These are phyloP conservation scores for Aspergillus pseudoviridinutans DNA, from an alignment of 2,329 filamentous ascomycete genomes.

Conservation along the genomic window DNA sequence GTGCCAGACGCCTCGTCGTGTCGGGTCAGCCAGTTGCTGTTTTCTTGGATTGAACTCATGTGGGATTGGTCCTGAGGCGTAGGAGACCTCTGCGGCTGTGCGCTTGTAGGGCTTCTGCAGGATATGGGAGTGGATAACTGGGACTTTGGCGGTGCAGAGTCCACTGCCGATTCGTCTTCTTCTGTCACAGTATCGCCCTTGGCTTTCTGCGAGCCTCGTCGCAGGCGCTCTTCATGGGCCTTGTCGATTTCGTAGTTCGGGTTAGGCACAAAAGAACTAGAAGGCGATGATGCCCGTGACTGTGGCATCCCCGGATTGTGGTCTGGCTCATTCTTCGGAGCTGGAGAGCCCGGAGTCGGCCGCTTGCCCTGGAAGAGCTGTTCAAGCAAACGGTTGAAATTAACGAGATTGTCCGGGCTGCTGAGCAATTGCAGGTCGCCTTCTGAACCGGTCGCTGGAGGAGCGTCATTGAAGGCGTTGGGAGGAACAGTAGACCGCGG, in stretches of 20 bases:
- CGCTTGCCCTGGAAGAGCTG: slow-evolving; percentile 3
- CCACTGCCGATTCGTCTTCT: slow-evolving; percentile 3
- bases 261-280: slow-evolving; percentile 22
- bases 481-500: slow-evolving; percentile 6
- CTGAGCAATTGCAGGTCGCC: slow-evolving; percentile 12
- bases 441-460: slow-evolving; percentile 1
- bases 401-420: slow-evolving; percentile 8
- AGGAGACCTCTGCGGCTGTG: slow-evolving; percentile 1
- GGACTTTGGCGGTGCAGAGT: slow-evolving; percentile 1
- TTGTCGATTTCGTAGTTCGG: slow-evolving; percentile 30
- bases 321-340: slow-evolving; percentile 1
- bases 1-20: neutral
- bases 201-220: slow-evolving; percentile 3
- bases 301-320: neutral
- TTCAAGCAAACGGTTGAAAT: slow-evolving; percentile 8
- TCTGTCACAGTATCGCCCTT: slow-evolving; percentile 1
- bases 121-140: slow-evolving; percentile 7
- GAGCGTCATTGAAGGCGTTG: slow-evolving; percentile 1
- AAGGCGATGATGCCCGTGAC: slow-evolving; percentile 5
- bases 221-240: slow-evolving; percentile 12
- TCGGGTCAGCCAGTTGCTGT: neutral
- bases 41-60: slow-evolving; percentile 9
- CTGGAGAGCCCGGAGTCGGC: neutral
- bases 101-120: neutral
- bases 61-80: slow-evolving; percentile 8